phyloP scores from a whole-genome alignment of 441 rosid species.

The Euphorbia schlechtendalii region DNA sequence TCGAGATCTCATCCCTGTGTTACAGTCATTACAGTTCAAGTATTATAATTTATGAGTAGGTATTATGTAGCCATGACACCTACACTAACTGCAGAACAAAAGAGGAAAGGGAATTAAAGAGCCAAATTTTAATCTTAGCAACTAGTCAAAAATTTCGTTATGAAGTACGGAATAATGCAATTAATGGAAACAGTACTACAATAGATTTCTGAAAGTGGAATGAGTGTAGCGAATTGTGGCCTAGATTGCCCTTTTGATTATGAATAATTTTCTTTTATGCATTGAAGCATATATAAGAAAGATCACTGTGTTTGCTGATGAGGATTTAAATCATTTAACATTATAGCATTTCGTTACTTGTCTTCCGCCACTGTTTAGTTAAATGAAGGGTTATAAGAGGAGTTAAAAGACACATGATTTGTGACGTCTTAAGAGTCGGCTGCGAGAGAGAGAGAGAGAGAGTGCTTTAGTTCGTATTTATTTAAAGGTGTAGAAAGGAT shows the following conservation, averaged over 20 bases:
- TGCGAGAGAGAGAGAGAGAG: not conserved
- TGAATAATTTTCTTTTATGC: not conserved
- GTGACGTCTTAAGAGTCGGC: not conserved
- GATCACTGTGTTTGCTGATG: not conserved
- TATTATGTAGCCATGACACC: not conserved
- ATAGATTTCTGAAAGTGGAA: not conserved
- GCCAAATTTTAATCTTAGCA: not conserved
- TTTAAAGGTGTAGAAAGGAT: no score
- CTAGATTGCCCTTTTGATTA: not conserved
- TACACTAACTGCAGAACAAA: not conserved
- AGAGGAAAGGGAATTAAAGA: not conserved
- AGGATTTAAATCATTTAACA: not conserved
- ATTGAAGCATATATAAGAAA: not conserved
- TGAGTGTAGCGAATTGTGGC: not conserved
- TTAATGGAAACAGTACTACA: not conserved
- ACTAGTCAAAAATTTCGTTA: not conserved
- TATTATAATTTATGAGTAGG: not conserved
- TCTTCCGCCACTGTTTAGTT: not conserved
- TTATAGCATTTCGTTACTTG: not conserved
- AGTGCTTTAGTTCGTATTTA: not conserved
- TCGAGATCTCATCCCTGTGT: not conserved
- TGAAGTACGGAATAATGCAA: not conserved
- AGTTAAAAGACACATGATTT: no score
- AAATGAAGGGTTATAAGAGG: no score
- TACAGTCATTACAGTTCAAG: not conserved